These are phyloP conservation scores for Saccharomycopsis javanensis DNA, from an alignment of 805 yeast genomes.

Conservation along the genomic window DNA sequence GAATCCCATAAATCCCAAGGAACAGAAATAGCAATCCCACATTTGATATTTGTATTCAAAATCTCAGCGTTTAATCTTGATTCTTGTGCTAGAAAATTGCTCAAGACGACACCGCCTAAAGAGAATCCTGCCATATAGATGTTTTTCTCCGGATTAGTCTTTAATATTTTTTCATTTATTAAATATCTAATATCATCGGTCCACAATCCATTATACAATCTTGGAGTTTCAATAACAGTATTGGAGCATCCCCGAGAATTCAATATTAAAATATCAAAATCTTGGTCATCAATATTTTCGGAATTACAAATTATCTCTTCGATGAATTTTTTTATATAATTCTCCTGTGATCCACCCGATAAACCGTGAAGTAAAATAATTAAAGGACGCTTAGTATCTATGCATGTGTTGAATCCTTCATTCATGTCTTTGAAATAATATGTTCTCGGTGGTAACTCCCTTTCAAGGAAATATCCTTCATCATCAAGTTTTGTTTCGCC, in stretches of 20 bases:
- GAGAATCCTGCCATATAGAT: slow-evolving; percentile 69
- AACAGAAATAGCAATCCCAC: slow-evolving; percentile 51
- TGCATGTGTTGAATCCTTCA: slow-evolving; percentile 32
- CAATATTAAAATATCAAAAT: slow-evolving; percentile 58
- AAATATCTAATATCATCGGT: slow-evolving; percentile 57
- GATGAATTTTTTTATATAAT: slow-evolving; percentile 56
- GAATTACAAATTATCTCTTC: slow-evolving; percentile 27
- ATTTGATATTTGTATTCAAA: slow-evolving; percentile 23
- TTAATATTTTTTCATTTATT: slow-evolving; percentile 37
- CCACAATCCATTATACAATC: slow-evolving; percentile 61
- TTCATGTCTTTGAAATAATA: slow-evolving; percentile 36
- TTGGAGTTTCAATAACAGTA: slow-evolving; percentile 57
- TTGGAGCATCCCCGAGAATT: slow-evolving; percentile 73
- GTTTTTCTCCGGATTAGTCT: slow-evolving; percentile 49
- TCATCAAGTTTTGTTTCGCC: slow-evolving; percentile 19
- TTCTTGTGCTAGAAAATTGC: slow-evolving; percentile 65
- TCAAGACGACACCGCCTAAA: slow-evolving; percentile 64
- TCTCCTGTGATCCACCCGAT: slow-evolving; percentile 80
- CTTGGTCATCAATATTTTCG: slow-evolving; percentile 16
- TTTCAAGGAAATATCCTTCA: slow-evolving; percentile 25
- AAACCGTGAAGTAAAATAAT: slow-evolving; percentile 65
- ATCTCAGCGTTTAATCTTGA: slow-evolving; percentile 33
- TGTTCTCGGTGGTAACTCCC: slow-evolving; percentile 41
- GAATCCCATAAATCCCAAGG: slow-evolving; percentile 68
- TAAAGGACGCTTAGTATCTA: slow-evolving; percentile 43